phyloP scores from a whole-genome alignment of 306 rosid genomes.

The Adenanthera pavonina region DNA sequence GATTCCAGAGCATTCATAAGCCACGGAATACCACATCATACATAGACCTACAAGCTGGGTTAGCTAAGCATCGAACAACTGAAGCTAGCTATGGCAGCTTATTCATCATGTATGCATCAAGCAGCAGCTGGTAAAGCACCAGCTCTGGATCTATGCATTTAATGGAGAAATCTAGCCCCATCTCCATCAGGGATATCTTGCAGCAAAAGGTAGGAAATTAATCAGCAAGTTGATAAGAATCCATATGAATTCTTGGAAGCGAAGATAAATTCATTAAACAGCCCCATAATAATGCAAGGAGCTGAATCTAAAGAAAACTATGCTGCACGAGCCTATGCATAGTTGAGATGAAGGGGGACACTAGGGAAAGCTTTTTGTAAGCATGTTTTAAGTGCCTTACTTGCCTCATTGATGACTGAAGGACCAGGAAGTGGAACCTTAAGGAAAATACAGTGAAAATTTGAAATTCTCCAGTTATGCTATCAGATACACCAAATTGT shows the following conservation, averaged over 20 bases:
- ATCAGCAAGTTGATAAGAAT: not conserved
- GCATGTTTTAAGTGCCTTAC: not conserved
- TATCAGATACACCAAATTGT: not conserved
- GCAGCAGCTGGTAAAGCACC: slow-evolving; percentile 26
- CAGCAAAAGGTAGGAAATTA: not conserved
- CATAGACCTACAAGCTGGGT: not conserved
- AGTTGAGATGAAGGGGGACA: not conserved
- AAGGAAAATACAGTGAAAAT: not conserved
- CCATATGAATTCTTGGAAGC: not conserved
- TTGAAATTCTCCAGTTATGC: not conserved
- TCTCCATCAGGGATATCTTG: not conserved
- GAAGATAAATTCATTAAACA: not conserved
- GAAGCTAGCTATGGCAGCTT: slow-evolving; percentile 10
- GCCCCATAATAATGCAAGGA: not conserved
- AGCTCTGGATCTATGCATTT: slow-evolving; percentile 21
- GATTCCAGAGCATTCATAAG: slow-evolving; percentile 15
- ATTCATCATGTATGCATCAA: slow-evolving; percentile 8
- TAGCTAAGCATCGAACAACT: slow-evolving; percentile 9
- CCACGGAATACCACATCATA: slow-evolving; percentile 11
- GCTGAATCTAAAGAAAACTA: not conserved
- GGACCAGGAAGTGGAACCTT: slow-evolving; percentile 1
- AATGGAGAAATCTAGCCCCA: slow-evolving; percentile 24
- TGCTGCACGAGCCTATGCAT: not conserved
- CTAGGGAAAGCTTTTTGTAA: not conserved
- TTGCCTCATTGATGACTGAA: not conserved